These are phyloP conservation scores for Schwanniomyces yamadae DNA, from an alignment of 805 yeast genomes.

Conservation along the genomic window DNA sequence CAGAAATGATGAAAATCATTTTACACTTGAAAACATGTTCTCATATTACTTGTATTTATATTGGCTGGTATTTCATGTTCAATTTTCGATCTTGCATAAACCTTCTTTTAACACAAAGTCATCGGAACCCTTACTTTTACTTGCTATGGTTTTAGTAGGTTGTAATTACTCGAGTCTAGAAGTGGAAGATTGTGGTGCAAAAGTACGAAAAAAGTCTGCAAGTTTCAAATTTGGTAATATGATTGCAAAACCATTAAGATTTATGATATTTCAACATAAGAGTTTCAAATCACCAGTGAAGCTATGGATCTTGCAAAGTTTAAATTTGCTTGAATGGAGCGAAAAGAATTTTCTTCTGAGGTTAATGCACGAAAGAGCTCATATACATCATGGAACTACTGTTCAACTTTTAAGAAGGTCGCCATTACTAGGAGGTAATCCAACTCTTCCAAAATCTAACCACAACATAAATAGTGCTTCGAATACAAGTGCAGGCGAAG, in stretches of 20 bases:
- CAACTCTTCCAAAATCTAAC: conserved; percentile 33
- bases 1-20: conserved; percentile 15
- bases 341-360: conserved; percentile 74
- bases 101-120: conserved; percentile 54
- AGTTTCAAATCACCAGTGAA: conserved; percentile 76
- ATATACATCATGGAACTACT: conserved; percentile 83
- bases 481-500: conserved; percentile 34
- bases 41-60: conserved; percentile 41
- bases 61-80: conserved; percentile 61
- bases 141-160: conserved; percentile 59
- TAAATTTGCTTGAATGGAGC: conserved; percentile 71
- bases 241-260: conserved; percentile 61
- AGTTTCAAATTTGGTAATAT: conserved; percentile 43
- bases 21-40: conserved; percentile 31
- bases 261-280: conserved; percentile 65
- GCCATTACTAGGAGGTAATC: conserved; percentile 74
- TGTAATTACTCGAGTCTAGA: conserved; percentile 38
- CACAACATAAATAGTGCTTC: conserved; percentile 22
- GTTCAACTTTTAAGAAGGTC: conserved; percentile 75
- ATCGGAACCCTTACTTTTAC: conserved; percentile 49
- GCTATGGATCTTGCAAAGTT: conserved; percentile 73
- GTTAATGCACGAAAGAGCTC: conserved; percentile 75
- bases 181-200: too few relatives aligned
- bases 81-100: conserved; percentile 57
- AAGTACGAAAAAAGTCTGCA: conserved; percentile 20